Conservation (phyloP, 2,329 filamentous ascomycete species). For the Xylaria sp. region DNA sequence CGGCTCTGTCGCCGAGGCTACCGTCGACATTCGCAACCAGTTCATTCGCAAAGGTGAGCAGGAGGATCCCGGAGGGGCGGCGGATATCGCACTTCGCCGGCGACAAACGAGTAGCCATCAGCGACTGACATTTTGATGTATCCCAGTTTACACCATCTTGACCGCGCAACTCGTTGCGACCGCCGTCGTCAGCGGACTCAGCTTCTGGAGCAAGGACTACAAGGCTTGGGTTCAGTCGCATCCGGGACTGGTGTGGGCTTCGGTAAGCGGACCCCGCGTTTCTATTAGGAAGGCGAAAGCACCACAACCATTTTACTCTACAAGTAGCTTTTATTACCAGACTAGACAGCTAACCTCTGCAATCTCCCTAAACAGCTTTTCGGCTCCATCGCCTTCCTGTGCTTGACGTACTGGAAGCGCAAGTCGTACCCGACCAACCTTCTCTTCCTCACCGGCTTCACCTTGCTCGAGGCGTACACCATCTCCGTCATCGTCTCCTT, state of each 20-base stretch:
- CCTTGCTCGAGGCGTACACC: conserved; percentile 89
- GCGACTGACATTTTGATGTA: not conserved
- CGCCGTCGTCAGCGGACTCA: conserved; percentile 80
- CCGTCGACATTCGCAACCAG: conserved; percentile 94
- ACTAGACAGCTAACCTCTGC: conserved; percentile 27
- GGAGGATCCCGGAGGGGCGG: not conserved
- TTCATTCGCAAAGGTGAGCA: conserved; percentile 79
- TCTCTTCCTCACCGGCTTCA: conserved; percentile 90
- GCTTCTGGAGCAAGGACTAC: conserved; percentile 85
- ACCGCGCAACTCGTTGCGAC: conserved; percentile 94
- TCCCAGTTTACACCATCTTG: conserved; percentile 87
- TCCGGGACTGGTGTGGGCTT: conserved; percentile 85
- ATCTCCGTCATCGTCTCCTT: conserved; percentile 93
- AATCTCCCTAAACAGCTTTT: conserved; percentile 64
- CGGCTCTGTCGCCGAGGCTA: conserved; percentile 91
- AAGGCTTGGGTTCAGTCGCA: conserved; percentile 87
- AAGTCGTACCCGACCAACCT: conserved; percentile 96
- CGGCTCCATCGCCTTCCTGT: conserved; percentile 84
- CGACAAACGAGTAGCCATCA: not conserved
- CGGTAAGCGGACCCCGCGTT: conserved; percentile 60
- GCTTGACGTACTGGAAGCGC: conserved; percentile 93
- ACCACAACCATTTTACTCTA: conserved; percentile 14
- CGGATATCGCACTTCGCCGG: not conserved
- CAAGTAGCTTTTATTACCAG: not conserved
- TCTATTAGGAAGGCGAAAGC: not conserved